phyloP scores from a whole-genome alignment of 495 filamentous ascomycete genomes.

The Geopyxis carbonaria region DNA sequence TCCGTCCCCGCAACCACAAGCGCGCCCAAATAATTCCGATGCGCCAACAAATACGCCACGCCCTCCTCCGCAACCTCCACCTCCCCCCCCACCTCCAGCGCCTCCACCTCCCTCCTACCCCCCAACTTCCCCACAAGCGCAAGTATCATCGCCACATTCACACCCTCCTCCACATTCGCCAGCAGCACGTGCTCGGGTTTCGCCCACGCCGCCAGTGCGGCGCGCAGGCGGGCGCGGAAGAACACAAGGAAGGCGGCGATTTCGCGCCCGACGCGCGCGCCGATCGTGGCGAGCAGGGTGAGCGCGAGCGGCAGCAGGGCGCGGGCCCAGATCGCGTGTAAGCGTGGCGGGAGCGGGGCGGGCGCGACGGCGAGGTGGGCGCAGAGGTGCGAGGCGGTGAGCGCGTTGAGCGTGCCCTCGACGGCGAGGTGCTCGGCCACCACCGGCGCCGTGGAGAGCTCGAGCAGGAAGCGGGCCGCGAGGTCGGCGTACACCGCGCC shows the following conservation, averaged over 20 bases:
- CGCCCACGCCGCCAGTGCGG: slow-evolving; percentile 14
- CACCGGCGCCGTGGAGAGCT: slow-evolving; percentile 61
- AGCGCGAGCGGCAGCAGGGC: slow-evolving; percentile 79
- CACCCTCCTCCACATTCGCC: slow-evolving; percentile 19
- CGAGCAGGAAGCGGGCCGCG: slow-evolving; percentile 69
- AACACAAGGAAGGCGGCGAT: slow-evolving; percentile 54
- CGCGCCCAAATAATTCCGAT: slow-evolving; percentile 23
- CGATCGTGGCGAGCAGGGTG: slow-evolving; percentile 70
- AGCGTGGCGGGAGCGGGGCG: slow-evolving; percentile 38
- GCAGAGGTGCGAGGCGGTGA: slow-evolving; percentile 60
- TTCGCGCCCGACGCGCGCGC: slow-evolving; percentile 60
- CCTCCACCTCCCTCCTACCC: slow-evolving; percentile 10
- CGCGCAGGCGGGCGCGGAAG: slow-evolving; percentile 16
- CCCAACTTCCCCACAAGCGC: slow-evolving; percentile 20
- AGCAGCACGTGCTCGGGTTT: slow-evolving; percentile 13
- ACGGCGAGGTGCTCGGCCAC: slow-evolving; percentile 80
- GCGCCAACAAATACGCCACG: slow-evolving; percentile 22
- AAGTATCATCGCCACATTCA: slow-evolving; percentile 20
- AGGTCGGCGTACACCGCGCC: slow-evolving; percentile 93
- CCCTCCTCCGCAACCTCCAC: slow-evolving; percentile 15
- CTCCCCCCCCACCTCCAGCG: slow-evolving; percentile 17
- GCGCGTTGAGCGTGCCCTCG: slow-evolving; percentile 58
- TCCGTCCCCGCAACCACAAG: slow-evolving; percentile 21
- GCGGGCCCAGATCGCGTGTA: slow-evolving; percentile 72
- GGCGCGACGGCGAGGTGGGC: slow-evolving; percentile 49